Evolutionary conservation across 83 land plant species (phyloP), one percentile per base, ranked within the genome.

Genomic region (Larix sibirica): DNA sequence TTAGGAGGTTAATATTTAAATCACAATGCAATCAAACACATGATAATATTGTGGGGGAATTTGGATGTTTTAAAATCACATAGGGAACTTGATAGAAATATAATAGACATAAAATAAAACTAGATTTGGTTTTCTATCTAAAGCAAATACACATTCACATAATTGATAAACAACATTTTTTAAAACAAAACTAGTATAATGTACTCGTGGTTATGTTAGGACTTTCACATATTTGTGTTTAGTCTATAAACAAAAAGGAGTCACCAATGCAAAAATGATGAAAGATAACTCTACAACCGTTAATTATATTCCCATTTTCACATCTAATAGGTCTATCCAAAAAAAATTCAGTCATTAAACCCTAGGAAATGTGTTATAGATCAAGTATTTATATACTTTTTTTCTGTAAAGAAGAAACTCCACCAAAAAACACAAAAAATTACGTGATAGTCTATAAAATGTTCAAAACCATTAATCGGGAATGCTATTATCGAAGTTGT

Each of bases 1-100:
- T 28, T 28, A 28, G 28, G 28, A 92, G 89, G 80, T 90, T 88
- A 89, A 92, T 92, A 81, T 36, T 26, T 65, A 61, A 56, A 36
- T 77, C 33, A 70, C 68, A 61, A 36, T 42, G 76, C 8, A 42
- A 71, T 40, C 4, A 17, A 71, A 42, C 23, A 42, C n/a, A 71
- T 71, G 26, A 71, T 20, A 21, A 42, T 38, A 71, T 40, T 71
- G 23, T n/a, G 8, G 23, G 6, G n/a, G n/a, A 69, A 50, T 50
- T 12, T 50, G 56, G 56, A 50, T 2, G 38, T 69, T 69, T 16
- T 42, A 14, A 69, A 33, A 16, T 69, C 42, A 33, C 73, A 5
- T 31, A 36, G 42, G 38, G 33, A 33, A 66, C 56, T 10, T 4
- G 38, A 26, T 26, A 8, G 69, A 17, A 8, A 66, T 66, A 66